phyloP scores from a whole-genome alignment of 2,329 filamentous ascomycete genomes.

The Clonostachys sp. region DNA sequence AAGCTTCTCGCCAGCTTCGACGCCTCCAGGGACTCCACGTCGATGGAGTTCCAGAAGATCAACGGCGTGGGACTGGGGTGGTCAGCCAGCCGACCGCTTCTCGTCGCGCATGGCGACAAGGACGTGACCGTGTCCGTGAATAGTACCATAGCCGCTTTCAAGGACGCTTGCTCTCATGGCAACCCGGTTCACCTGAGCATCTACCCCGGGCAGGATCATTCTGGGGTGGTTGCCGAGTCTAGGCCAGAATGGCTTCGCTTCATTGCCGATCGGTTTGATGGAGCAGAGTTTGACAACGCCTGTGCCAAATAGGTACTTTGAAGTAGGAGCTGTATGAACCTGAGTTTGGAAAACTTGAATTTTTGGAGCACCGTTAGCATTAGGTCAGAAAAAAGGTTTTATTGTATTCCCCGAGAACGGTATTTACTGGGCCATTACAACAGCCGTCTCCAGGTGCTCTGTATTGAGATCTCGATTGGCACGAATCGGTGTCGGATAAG shows the following conservation, averaged over 20 bases:
- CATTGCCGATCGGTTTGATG: slow-evolving; percentile 10
- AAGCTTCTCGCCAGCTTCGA: slow-evolving; percentile 3
- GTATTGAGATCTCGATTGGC: too few relatives aligned
- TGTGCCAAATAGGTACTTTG: too few relatives aligned
- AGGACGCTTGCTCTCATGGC: slow-evolving; percentile 5
- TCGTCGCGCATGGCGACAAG: slow-evolving; percentile 24
- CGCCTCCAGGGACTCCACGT: background rate
- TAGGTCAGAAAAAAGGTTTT: too few relatives aligned
- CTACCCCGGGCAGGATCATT: slow-evolving; percentile 4
- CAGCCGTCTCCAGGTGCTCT: too few relatives aligned
- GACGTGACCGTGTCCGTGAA: slow-evolving; percentile 10
- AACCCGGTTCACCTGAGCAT: slow-evolving; percentile 8
- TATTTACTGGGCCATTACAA: too few relatives aligned
- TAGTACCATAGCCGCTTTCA: slow-evolving; percentile 2
- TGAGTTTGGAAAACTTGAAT: too few relatives aligned
- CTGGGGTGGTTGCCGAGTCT: slow-evolving; percentile 6
- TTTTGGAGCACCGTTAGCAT: too few relatives aligned
- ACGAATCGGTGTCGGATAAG: too few relatives aligned
- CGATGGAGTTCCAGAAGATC: background rate
- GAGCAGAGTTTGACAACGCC: background rate
- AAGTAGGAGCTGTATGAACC: too few relatives aligned
- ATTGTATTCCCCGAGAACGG: too few relatives aligned
- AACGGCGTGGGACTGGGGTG: background rate
- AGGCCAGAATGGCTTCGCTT: slow-evolving; percentile 8
- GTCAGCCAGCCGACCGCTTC: slow-evolving; percentile 17